Base-by-base conservation (phyloP, 441 rosid species). In the Gossypium gossypioides region DNA sequence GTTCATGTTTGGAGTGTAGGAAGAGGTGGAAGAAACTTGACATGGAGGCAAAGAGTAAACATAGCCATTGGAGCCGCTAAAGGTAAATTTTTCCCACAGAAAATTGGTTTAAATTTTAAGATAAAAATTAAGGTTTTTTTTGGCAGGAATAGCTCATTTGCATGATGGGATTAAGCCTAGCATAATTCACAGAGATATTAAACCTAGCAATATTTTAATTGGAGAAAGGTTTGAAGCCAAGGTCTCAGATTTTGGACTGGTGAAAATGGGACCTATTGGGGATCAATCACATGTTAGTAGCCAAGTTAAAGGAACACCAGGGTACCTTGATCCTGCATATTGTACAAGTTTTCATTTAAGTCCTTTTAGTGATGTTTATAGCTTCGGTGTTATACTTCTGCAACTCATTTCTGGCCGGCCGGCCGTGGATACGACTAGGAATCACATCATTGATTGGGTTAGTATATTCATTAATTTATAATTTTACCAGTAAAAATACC, bases 281-380 rank as follows among this genome's bases (percentile, higher is more conserved):
- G 90, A 86, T 68, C 82, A 84, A 74, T 82, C 90, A 1, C 87
- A 81, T 68, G 94, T 86, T 25, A 89, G 86, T 40, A 84, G 84
- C 78, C 90, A 83, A 75, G 77, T 89, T 72, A 87, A 86, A 75
- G 90, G 91, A 25, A 89, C 94, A 2, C 89, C 90, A 2, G 91
- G 91, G 0, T 87, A 87, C 79, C 87, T 87, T 73, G 94, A 87
- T 62, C 94, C 89, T 72, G 88, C 91, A 8, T 86, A 87, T 46
- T 89, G 86, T 50, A 77, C 85, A 0, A 87, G 83, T 68, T 81
- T 72, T 50, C 90, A 89, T 74, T 72, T 86, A 61, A 84, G 86
- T 71, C 87, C 86, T 2, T 81, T 82, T 8, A 87, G 85, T 25
- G 94, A 84, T 56, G 88, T 83, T 8, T 87, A 81, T 71, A 84